Evolutionary conservation across 257 asterid genomes (phyloP).

Genomic region (Solanum neorickii): DNA sequence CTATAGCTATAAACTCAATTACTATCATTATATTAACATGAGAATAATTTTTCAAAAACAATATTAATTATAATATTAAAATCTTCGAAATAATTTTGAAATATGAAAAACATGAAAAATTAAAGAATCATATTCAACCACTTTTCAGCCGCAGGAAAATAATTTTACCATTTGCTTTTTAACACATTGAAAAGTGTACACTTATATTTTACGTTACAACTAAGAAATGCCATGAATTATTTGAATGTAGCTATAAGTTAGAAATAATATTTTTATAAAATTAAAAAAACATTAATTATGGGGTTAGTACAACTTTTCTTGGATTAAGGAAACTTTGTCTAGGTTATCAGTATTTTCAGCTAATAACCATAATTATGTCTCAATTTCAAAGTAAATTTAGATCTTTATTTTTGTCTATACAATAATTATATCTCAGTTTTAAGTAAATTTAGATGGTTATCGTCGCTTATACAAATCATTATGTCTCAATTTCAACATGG

Average conservation of each 20-base stretch:
- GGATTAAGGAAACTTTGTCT: slow-evolving; percentile 7
- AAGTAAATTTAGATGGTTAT: background rate
- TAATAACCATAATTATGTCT: background rate
- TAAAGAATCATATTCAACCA: background rate
- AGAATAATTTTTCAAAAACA: background rate
- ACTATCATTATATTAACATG: background rate
- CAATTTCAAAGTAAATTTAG: background rate
- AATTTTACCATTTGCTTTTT: background rate
- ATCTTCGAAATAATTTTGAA: background rate
- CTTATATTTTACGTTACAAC: background rate
- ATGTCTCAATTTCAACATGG: background rate
- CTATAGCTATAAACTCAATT: background rate
- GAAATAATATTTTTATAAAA: background rate
- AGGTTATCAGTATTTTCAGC: background rate
- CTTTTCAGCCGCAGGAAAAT: slow-evolving; percentile 1
- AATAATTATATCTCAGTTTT: background rate
- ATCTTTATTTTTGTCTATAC: background rate
- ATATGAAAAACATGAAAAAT: background rate
- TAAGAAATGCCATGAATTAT: background rate
- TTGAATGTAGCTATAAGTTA: background rate
- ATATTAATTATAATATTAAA: background rate
- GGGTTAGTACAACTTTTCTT: slow-evolving; percentile 7
- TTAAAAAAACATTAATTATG: background rate
- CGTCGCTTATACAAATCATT: too few relatives aligned
- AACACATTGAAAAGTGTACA: background rate